Evolutionary conservation across 2,329 filamentous ascomycete species (phyloP), one percentile per base, ranked within the genome.

Genomic region (Paecilomyces formosus): DNA sequence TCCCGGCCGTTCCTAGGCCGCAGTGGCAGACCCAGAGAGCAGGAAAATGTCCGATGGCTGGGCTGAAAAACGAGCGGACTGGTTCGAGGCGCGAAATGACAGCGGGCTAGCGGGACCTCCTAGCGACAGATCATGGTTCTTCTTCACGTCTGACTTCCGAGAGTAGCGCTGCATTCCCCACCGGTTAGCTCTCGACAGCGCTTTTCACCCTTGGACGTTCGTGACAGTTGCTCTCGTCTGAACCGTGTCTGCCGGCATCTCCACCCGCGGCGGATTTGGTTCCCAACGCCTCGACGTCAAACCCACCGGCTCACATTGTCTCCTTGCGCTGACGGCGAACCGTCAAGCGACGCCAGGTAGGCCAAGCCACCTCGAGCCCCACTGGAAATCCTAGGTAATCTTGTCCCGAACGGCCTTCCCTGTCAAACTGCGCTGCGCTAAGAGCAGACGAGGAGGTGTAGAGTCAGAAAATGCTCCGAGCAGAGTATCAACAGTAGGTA

Each of bases 341-440:
- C 39, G 39, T 45, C 39, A 45, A 31, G 30, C 30, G 30, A 56
- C 55, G 60, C 62, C 24, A 58, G 56, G 61, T 52, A 55, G 60
- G 58, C 58, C 58, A 64, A 64, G 62, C 64, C 64, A 65, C 63
- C 55, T 57, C 62, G 62, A 53, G 53, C 60, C 59, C 64, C 65
- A 64, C 63, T 55, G 53, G 59, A 45, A n/a, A 64, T 63, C 64
- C 65, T 66, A 62, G 61, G 64, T 67, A 67, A 67, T 67, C 64
- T 66, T 66, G 64, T 64, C 63, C 59, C 53, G 60, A 59, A 60
- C 63, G 18, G 39, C 15, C 39, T 45, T 45, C 39, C 39, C 39
- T 45, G 39, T 45, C 39, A 45, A 31, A 31, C 39, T 45, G n/a
- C 39, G n/a, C n/a, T 6, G 18, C 39, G n/a, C 39, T 45, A 45